Evolutionary conservation across 371 early-diverging fungal species (phyloP), one percentile per base, ranked within the genome.

Genomic region (Mucor sp.): DNA sequence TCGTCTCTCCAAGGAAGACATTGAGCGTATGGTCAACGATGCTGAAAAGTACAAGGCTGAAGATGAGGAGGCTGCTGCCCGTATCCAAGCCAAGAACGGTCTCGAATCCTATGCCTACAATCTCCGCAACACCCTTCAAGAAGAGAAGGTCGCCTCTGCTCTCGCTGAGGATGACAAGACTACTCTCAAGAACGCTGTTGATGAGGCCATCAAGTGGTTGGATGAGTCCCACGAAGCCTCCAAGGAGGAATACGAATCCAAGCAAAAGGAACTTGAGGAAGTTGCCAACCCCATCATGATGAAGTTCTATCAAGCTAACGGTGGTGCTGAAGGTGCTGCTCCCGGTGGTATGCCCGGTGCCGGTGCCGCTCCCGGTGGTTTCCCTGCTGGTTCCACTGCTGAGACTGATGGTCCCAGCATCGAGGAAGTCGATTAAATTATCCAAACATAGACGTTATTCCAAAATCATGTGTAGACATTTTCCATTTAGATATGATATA

Each of bases 241-340:
- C 80, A 95, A 93, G 87, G 94, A 94, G 77, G 96, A 94, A 86
- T 95, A 88, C 75, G 95, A 95, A 83, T 68, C 82, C 77, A 81
- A 85, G 73, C 92, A 93, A 80, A 95, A 94, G 91, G 94, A 94
- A 77, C 84, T 96, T 48, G 95, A 96, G 83, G 87, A 81, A 65
- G 74, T 91, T 60, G 93, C 94, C 72, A 94, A 94, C 90, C 96
- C 96, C 72, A 93, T 94, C 87, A 92, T 94, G 91, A 84, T 76
- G 76, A 90, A 88, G 78, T 70, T 94, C 67, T 94, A 94, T 73
- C 90, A 78, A 70, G 61, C 56, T 39, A 75, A 92, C 64, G 94
- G 91, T 72, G 94, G 89, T 76, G 89, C 82, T 71, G 78, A 70
- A 70, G 89, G 81, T 77, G 92, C 87, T 95, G 79, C 89, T 89